Evolutionary conservation across 495 filamentous ascomycete species (phyloP), one percentile per base, ranked within the genome.

Genomic region (Aspergillus campestris): DNA sequence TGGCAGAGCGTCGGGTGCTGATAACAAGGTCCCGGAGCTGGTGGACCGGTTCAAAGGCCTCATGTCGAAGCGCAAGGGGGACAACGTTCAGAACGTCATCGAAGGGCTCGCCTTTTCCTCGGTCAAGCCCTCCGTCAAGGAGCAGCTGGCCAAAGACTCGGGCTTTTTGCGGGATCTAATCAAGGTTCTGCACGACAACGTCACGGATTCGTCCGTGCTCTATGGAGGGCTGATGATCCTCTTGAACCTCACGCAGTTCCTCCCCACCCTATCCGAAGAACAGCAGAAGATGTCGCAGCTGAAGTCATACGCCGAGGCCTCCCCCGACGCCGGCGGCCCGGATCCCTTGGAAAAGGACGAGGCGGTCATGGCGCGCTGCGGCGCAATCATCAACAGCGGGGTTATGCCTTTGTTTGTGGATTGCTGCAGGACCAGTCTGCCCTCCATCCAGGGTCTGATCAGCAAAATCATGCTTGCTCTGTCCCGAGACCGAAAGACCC

Each of bases 21-120:
- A 73, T 15, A 78, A 71, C 37, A 79, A 72, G 49, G 77, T 86
- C 41, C 77, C 80, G 44, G 84, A 89, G 34, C 71, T 96, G 34
- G 82, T 90, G 30, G 69, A 76, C 47, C 79, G 82, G 61, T 91
- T 98, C 57, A 88, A 81, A 58, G 73, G 73, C 49, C 79, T 91
- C 70, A 80, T 95, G 49, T 59, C 84, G 32, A 77, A 73, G 31
- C 69, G 75, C 33, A 71, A 79, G 34, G 72, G 78, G 45, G 69
- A 75, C 42, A 69, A 70, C 34, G 67, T 71, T 35, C 71, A 85
- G 36, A 76, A 80, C 53, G 82, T 88, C 4, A 78, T 98, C 29
- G 92, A 98, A 60, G 94, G 90, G n/a, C 70, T 98, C 45, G 92
- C 91, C 15, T 96, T 91, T 60, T 79, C 86, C 5, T 92, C 89